Evolutionary conservation across 257 asterid species (phyloP).

Genomic region (Solanum lycopersicoides): DNA sequence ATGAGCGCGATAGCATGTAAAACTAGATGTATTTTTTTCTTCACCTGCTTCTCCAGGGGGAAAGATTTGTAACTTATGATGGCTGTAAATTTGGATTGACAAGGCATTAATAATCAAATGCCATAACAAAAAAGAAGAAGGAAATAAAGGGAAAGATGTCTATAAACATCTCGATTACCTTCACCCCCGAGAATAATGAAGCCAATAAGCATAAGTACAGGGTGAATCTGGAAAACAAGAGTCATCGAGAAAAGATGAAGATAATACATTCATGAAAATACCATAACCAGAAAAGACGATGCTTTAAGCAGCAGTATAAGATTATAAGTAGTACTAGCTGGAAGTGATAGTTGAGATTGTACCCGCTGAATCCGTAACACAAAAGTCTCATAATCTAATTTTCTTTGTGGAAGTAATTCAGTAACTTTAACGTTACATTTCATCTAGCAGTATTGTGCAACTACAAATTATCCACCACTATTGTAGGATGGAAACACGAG

Average conservation of each 20-base stretch:
- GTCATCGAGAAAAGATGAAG: constrained; percentile 1
- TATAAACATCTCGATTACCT: constrained; percentile 35
- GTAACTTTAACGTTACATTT: not conserved
- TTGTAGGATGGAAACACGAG: not conserved
- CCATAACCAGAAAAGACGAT: not conserved
- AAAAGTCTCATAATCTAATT: not conserved
- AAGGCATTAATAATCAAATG: not conserved
- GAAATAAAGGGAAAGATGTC: not conserved
- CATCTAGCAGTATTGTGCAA: not conserved
- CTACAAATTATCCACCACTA: not conserved
- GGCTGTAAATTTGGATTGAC: constrained; percentile 45
- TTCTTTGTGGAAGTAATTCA: not conserved
- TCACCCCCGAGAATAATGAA: constrained; percentile 74
- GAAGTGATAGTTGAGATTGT: not conserved
- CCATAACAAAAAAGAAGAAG: not conserved
- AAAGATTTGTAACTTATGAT: constrained; percentile 76
- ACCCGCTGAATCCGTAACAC: not conserved
- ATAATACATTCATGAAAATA: not conserved
- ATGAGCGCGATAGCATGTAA: constrained; percentile 71
- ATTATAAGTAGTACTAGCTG: not conserved
- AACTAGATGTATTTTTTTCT: constrained; percentile 69
- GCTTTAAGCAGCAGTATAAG: not conserved
- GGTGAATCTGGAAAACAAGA: constrained; percentile 66
- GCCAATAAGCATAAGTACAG: constrained; percentile 88
- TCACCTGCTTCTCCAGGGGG: constrained; percentile 67